Evolutionary conservation across 192 early-diverging fungal species (phyloP).

Genomic region (Physocladia obscura): DNA sequence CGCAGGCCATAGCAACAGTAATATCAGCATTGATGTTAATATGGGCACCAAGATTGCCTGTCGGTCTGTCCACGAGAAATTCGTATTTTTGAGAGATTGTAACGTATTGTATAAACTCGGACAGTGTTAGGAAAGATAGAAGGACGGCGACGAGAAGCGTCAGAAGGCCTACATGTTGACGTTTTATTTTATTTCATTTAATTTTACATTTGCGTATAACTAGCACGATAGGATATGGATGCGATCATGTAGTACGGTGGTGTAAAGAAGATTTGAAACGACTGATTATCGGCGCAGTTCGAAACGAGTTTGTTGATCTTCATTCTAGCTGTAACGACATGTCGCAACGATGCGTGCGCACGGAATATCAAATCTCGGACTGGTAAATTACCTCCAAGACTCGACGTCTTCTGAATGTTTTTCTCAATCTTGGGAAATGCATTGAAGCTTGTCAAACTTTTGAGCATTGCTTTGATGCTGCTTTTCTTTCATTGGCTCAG

Average conservation of each 20-base stretch:
- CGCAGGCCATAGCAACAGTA: conserved; percentile 84
- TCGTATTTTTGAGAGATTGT: conserved; percentile 65
- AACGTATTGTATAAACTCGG: conserved; percentile 72
- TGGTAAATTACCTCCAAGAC: conserved; percentile 54
- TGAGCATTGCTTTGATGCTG: conserved; percentile 16
- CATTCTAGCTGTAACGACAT: too few relatives aligned
- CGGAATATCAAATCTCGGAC: too few relatives aligned
- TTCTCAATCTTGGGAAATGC: conserved; percentile 88
- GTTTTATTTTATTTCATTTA: too few relatives aligned
- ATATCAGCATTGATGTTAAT: conserved; percentile 86
- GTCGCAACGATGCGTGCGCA: too few relatives aligned
- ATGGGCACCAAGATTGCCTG: conserved; percentile 45
- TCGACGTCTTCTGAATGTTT: conserved; percentile 70
- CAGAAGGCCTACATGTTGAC: conserved; percentile 47
- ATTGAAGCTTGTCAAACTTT: conserved; percentile 51
- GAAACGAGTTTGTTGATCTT: too few relatives aligned
- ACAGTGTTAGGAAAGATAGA: conserved; percentile 66
- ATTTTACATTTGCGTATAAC: too few relatives aligned
- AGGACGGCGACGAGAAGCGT: conserved; percentile 67
- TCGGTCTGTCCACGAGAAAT: conserved; percentile 74
- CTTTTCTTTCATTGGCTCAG: too few relatives aligned
- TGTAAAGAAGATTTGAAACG: not conserved
- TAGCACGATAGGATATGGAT: too few relatives aligned
- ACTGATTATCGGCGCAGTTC: not conserved
- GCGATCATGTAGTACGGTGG: not conserved